phyloP scores from a whole-genome alignment of 805 yeast species.

The Myxozyma lipomycoides region DNA sequence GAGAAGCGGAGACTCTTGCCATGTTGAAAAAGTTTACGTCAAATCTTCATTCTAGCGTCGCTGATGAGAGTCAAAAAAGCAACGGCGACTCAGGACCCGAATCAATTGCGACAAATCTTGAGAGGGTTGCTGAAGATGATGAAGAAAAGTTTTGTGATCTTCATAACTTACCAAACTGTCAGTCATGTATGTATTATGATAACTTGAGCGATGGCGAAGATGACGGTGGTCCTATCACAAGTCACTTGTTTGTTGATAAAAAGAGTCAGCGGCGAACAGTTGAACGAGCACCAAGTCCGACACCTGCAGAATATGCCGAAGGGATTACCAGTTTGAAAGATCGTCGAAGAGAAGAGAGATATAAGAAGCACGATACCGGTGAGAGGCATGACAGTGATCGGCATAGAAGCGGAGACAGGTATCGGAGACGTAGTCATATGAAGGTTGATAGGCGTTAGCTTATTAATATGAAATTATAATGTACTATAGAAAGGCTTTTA shows the following conservation, averaged over 20 bases:
- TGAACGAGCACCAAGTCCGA: background rate
- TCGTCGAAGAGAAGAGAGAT: background rate
- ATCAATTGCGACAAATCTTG: background rate
- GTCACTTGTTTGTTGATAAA: conserved; percentile 17
- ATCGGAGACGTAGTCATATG: background rate
- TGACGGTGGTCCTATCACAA: conserved; percentile 12
- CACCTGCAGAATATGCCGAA: background rate
- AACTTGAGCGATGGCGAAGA: conserved; percentile 27
- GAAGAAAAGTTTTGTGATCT: conserved; percentile 21
- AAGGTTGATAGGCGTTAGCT: too few species aligned
- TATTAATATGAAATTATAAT: too few species aligned
- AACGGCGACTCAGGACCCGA: conserved; percentile 5
- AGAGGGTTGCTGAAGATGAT: background rate
- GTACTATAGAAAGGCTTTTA: too few species aligned
- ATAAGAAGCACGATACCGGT: background rate
- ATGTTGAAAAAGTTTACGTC: conserved; percentile 33
- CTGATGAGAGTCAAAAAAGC: background rate
- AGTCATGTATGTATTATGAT: conserved; percentile 29
- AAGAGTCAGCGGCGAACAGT: conserved; percentile 5
- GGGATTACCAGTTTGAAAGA: background rate
- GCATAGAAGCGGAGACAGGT: background rate
- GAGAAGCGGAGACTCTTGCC: conserved; percentile 36
- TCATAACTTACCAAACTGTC: conserved; percentile 28
- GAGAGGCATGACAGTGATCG: background rate
- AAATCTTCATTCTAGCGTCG: conserved; percentile 26